Evolutionary conservation across 192 early-diverging fungal genomes (phyloP), one percentile per base, ranked within the genome.

Genomic region (Backusella sp.): DNA sequence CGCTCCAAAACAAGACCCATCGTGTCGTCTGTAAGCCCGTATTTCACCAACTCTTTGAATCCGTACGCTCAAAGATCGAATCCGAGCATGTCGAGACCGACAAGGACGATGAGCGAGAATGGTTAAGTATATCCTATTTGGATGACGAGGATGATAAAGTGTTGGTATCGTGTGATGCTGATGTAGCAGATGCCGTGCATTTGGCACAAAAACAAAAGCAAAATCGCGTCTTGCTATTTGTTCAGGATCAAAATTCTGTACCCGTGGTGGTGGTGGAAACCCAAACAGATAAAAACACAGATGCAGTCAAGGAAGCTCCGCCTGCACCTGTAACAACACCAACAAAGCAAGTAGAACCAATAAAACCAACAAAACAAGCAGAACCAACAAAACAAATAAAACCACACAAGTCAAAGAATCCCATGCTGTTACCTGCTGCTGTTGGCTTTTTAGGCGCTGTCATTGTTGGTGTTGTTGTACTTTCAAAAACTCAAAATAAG

Each of bases 81-180:
- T 49, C 36, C 1, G 82, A 83, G 7, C 75, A 79, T 37, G 35
- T 72, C 7, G 53, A 68, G 32, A 53, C 34, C 0, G 41, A 65
- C 46, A 26, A 3, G 5, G 73, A 65, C 44, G 26, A 66, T 42
- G 39, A 36, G 1, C 17, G 36, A 23, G 59, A 62, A 28, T 87
- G 75, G 84, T 86, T 80, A 77, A 84, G 79, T 32, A 85, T 96
- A 37, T 91, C 91, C 1, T 99, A 97, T 77, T 80, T 94, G 73
- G 97, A 99, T 77, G 97, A 99, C 72, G 97, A 99, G 66, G 88
- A 91, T 42, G 97, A 99, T 80, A 82, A 88, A 70, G 93, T 99
- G 37, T 85, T 91, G 74, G 88, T 99, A 76, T 89, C 89, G 34
- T 86, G 86, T 35, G 92, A 94, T 70, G 86, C 86, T 3, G 96